phyloP scores from a whole-genome alignment of 202 grass and related monocot species.

The Hordeum pubiflorum region DNA sequence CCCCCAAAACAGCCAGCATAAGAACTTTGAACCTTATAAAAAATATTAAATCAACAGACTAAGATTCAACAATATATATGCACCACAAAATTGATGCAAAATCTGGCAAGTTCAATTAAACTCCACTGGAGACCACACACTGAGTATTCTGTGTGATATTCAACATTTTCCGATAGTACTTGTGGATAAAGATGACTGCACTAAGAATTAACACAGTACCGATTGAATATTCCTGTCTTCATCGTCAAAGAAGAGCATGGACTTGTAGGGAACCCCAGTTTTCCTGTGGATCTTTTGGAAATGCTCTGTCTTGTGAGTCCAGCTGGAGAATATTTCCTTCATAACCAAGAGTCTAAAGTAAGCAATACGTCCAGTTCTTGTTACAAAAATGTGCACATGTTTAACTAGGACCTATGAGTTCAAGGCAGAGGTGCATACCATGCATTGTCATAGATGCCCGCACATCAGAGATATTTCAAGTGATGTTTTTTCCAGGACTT shows the following conservation, averaged over 20 bases:
- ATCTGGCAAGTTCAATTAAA: not conserved
- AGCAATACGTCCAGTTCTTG: not conserved
- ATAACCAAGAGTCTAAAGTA: slow-evolving; percentile 12
- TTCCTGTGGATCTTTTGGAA: slow-evolving; percentile 81
- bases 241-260: slow-evolving; percentile 97
- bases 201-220: slow-evolving; percentile 38
- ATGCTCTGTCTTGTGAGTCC: slow-evolving; percentile 96
- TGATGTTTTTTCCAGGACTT: not conserved
- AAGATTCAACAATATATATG: not conserved
- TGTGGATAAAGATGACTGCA: not conserved
- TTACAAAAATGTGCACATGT: not conserved
- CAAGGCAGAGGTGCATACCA: not conserved
- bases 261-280: slow-evolving; percentile 73
- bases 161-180: not conserved
- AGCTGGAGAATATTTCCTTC: slow-evolving; percentile 97
- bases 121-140: not conserved
- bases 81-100: not conserved
- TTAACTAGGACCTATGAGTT: not conserved
- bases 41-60: not conserved
- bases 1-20: not conserved
- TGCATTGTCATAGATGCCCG: not conserved
- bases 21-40: not conserved
- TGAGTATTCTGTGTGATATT: not conserved
- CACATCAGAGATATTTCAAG: not conserved
- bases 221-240: slow-evolving; percentile 73